Evolutionary conservation across 169 alveolate genomes (phyloP).

Genomic region (Theileria sp.): DNA sequence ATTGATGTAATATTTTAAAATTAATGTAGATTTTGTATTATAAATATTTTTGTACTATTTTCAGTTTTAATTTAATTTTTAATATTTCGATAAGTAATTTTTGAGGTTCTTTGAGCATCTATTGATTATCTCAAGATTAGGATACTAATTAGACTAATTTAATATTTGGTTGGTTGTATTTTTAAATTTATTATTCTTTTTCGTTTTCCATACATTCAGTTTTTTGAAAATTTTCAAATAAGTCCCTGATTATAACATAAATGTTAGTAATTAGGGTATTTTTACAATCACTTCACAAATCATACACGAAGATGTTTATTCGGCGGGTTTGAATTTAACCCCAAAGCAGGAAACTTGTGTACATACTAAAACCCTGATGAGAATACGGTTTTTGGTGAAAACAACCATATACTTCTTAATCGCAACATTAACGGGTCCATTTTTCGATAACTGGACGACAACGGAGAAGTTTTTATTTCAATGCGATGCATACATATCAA

Average conservation of each 20-base stretch:
- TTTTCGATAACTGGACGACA: slow-evolving; percentile 63
- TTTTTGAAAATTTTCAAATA: too few relatives aligned
- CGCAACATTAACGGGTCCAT: slow-evolving; percentile 55
- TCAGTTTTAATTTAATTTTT: background rate
- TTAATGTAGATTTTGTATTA: slow-evolving; percentile 7
- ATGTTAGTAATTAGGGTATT: background rate
- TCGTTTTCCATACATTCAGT: background rate
- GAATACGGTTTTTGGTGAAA: background rate
- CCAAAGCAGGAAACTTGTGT: background rate
- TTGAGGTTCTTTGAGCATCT: background rate
- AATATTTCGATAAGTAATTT: background rate
- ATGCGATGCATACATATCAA: slow-evolving; percentile 26
- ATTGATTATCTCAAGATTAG: background rate
- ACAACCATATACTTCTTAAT: slow-evolving; percentile 26
- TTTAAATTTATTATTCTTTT: too few relatives aligned
- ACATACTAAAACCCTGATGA: background rate
- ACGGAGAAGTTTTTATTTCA: slow-evolving; percentile 46
- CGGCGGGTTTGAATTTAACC: background rate
- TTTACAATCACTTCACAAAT: background rate
- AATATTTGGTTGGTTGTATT: background rate
- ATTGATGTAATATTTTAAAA: background rate
- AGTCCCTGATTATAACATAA: background rate
- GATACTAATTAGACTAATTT: too few relatives aligned
- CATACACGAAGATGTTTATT: background rate
- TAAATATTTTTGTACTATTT: background rate